Evolutionary conservation across 768 basidiomycete genomes (phyloP), one percentile per base, ranked within the genome.

Genomic region (Multifurca ochricompacta): DNA sequence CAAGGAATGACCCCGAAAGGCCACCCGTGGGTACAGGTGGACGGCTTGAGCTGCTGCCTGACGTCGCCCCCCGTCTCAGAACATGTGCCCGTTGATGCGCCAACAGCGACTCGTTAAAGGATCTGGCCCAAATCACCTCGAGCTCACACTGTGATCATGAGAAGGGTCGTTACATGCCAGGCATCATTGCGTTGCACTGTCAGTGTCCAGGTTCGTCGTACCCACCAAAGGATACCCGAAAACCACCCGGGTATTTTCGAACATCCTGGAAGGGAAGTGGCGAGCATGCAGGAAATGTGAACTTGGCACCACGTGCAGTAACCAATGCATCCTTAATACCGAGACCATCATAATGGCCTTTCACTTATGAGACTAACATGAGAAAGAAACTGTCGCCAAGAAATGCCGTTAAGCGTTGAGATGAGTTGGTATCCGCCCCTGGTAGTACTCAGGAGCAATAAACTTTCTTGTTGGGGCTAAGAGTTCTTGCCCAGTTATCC

Each of bases 241-340:
- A 68, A 25, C 78, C 78, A 3, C 71, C 81, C 4, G 72, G 61
- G 65, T 86, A 84, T 51, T 63, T 70, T 7, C 65, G 72, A 16
- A 79, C 78, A 8, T 76, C 64, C 46, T 71, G 69, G 61, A 68
- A 85, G 0, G 79, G 73, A 16, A 79, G 71, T 9, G 82, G 79
- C 36, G 76, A 73, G 64, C 82, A 86, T 47, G 77, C 59, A 14
- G 82, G 81, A 67, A 73, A 85, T 3, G 77, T 78, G 66, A 85
- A 86, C n/a, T n/a, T n/a, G n/a, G 7, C 83, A 82, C 16, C 79
- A 80, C n/a, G 82, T 32, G 82, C 79, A 13, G 78, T 77, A 13
- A 68, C 66, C 34, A 85, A 71, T 25, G 78, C 74, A 54, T 76
- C 74, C 68, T 87, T 85, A 56, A 84, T 77, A 6, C 74, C 78